Evolutionary conservation across 1,284 basidiomycete genomes (phyloP).

Genomic region (Cystobasidiaceae sp.): DNA sequence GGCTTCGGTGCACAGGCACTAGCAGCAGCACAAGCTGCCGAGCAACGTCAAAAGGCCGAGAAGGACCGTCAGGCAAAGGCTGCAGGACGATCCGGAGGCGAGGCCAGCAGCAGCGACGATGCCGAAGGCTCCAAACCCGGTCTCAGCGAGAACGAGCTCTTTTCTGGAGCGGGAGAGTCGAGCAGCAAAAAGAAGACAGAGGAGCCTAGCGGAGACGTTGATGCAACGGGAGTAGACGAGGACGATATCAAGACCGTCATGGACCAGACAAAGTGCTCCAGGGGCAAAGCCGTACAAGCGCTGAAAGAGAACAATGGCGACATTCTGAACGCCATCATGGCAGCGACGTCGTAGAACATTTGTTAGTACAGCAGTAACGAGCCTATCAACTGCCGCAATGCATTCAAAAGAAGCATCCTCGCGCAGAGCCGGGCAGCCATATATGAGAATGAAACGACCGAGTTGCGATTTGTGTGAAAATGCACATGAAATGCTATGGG

Average conservation of each 20-base stretch:
- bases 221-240: conserved; percentile 60
- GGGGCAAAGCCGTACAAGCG: conserved; percentile 79
- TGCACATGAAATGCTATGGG: no score
- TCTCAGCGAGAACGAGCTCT: conserved; percentile 14
- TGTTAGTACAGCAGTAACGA: no score
- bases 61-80: conserved; percentile 60
- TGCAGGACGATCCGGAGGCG: conserved; percentile 41
- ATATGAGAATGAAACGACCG: no score
- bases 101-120: conserved; percentile 61
- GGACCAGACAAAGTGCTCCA: conserved; percentile 69
- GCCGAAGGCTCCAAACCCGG: conserved; percentile 49
- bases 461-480: no score
- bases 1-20: conserved; percentile 29
- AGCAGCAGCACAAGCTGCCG: conserved; percentile 33
- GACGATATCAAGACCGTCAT: conserved; percentile 96
- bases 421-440: no score
- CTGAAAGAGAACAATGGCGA: conserved; percentile 72
- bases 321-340: conserved; percentile 28
- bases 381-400: no score
- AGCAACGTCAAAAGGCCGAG: conserved; percentile 39
- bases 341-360: not conserved
- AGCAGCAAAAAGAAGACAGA: conserved; percentile 28
- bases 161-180: conserved; percentile 31
- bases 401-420: no score
- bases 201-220: conserved; percentile 47